These are phyloP conservation scores for Flaveria linearis DNA, from an alignment of 129 eudicot species.

Conservation along the genomic window DNA sequence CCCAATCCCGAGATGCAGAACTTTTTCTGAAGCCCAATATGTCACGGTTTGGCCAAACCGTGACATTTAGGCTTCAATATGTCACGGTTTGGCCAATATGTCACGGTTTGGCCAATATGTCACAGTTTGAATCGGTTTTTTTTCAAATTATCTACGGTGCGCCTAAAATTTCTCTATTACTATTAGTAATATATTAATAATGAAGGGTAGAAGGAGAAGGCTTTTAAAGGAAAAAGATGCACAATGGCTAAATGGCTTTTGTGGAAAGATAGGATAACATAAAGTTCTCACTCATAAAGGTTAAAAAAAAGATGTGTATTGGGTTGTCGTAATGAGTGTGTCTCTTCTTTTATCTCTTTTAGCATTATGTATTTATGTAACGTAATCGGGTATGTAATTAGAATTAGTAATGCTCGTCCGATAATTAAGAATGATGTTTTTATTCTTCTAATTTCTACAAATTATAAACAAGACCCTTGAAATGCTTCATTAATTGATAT, in stretches of 20 bases:
- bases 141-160: no score
- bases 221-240: constrained; percentile 27
- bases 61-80: no score
- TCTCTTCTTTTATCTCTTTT: constrained; percentile 22
- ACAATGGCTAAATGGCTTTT: constrained; percentile 30
- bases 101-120: no score
- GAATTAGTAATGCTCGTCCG: no score
- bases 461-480: not conserved
- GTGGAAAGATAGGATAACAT: constrained; percentile 38
- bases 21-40: no score
- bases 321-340: constrained; percentile 32
- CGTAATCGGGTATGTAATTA: no score
- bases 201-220: constrained; percentile 30
- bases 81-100: no score
- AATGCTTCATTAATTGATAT: not conserved
- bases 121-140: no score
- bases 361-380: not conserved
- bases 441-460: not conserved
- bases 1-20: no score
- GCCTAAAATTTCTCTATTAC: no score
- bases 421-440: not conserved
- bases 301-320: constrained; percentile 22
- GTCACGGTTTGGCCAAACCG: no score
- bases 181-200: constrained; percentile 32
- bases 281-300: constrained; percentile 29